Evolutionary conservation across 2,329 filamentous ascomycete genomes (phyloP), one percentile per base, ranked within the genome.

Genomic region (Colletotrichum orbiculare): DNA sequence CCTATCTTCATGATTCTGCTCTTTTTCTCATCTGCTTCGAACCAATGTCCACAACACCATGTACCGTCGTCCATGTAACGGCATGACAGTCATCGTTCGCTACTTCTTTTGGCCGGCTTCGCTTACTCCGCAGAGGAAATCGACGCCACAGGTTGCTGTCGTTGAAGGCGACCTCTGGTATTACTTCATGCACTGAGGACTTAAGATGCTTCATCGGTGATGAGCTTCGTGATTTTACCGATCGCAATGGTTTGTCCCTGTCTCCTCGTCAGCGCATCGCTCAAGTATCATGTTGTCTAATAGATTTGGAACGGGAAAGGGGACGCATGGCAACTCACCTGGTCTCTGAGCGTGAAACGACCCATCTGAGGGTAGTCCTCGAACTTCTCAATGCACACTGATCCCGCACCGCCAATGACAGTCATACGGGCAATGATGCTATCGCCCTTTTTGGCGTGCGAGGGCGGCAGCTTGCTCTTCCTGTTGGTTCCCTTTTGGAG

Each of bases 191-290:
- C 25, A 33, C 46, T 68, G 66, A 71, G 73, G 54, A 70, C 69
- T 68, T 69, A 71, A 56, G 73, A 52, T 0, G 64, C 45, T 8
- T 78, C 76, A 15, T 81, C 77, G 8, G 75, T 81, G 72, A 88
- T 84, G 69, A 99, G 87, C 86, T 94, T 97, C 66, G 93, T 97
- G 78, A 99, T 96, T 87, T 99, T 99, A 75, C 96, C 96, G 82
- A 99, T 99, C 61, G 96, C 96, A 82, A 99, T 97, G 0, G 96
- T 99, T 91, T 98, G 95, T 73, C 96, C 96, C 90, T 98, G 75
- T 59, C n/a, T 75, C 41, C 46, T 4, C 25, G 25, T 25, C 25
- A 25, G 25, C 25, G 25, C 25, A 25, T 25, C 25, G 25, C 25
- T 25, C 25, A 25, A 25, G 25, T 35, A 39, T 13, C 8, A 39